phyloP scores from a whole-genome alignment of 345 rosid genomes.

The Mercurialis annua region DNA sequence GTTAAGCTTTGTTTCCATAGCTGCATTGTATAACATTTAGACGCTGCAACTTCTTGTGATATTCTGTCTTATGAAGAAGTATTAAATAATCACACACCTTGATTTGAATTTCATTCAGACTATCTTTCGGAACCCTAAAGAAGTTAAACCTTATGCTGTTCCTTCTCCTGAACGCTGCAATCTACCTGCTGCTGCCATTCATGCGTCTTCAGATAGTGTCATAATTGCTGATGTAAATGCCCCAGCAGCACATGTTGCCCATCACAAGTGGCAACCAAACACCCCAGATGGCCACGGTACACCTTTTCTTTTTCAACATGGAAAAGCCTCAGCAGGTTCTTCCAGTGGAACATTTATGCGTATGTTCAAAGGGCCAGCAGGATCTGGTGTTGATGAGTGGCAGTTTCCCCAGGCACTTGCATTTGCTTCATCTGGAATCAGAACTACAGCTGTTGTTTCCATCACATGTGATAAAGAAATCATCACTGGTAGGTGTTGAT shows the following conservation, averaged over 20 bases:
- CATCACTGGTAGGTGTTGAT: slow-evolving; percentile 61
- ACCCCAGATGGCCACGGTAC: slow-evolving; percentile 93
- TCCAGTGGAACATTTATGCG: slow-evolving; percentile 76
- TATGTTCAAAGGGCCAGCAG: slow-evolving; percentile 80
- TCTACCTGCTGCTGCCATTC: slow-evolving; percentile 90
- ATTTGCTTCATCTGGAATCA: slow-evolving; percentile 78
- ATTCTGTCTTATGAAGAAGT: background rate
- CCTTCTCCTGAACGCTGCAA: slow-evolving; percentile 88
- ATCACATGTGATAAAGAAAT: slow-evolving; percentile 78
- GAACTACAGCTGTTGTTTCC: slow-evolving; percentile 72
- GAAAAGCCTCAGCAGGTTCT: slow-evolving; percentile 59
- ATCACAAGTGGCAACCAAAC: slow-evolving; percentile 96
- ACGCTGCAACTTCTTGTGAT: slow-evolving; percentile 12
- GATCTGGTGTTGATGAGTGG: slow-evolving; percentile 62
- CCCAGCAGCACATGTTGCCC: slow-evolving; percentile 89
- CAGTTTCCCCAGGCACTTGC: slow-evolving; percentile 88
- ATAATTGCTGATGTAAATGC: slow-evolving; percentile 74
- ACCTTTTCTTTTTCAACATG: slow-evolving; percentile 94
- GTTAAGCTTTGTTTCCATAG: background rate
- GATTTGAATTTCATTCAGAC: slow-evolving; percentile 51
- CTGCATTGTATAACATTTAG: background rate
- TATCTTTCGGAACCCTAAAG: slow-evolving; percentile 86
- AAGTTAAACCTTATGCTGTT: slow-evolving; percentile 70
- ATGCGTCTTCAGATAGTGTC: slow-evolving; percentile 78
- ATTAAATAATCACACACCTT: slow-evolving; percentile 11